Base-by-base conservation (phyloP, 2,329 filamentous ascomycete genomes). In the Clarireedia hainanense region DNA sequence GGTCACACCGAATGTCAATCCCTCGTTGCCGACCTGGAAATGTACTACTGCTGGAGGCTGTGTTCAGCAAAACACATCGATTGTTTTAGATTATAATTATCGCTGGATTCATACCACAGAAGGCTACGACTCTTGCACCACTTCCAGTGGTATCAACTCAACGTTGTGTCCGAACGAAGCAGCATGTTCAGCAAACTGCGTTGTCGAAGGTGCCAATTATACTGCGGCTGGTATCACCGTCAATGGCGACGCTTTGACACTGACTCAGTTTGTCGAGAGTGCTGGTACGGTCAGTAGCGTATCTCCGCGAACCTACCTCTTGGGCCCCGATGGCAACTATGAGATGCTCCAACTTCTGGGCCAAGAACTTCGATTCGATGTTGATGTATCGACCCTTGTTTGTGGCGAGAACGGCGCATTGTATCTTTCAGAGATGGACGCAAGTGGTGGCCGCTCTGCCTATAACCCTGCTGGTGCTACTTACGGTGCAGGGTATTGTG, bases 361-460 rank as follows among this genome's bases (percentile, higher is more conserved):
- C 58, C 70, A 80, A 60, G 83, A 82, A 64, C 47, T 59, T 20
- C 27, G 30, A 20, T 87, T 88, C 60, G 84, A 87, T 56, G 84
- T 88, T 42, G 85, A 89, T 67, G 78, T 85, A 47, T 86, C 83
- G 34, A 78, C 78, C 61, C 74, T 87, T 17, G 78, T 79, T 57
- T 89, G 86, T 66, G 86, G 86, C 59, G 72, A 88, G 58, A 89
- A 89, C 71, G 85, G 85, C 55, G 85, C 85, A 50, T 73, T 88
- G 42, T 88, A 88, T 72, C 76, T 86, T 43, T 74, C 79, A 17
- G 73, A 80, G 65, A 86, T 87, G 83, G 76, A 79, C 17, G 71
- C 74, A 3, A 78, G 83, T 60, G 85, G 85, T 62, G 84, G 81
- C 39, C 60, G 74, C 60, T 65, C 70, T 62, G 73, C 74, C 64